These are phyloP conservation scores for Xylaria sp. DNA, from an alignment of 2,329 filamentous ascomycete genomes.

Conservation along the genomic window DNA sequence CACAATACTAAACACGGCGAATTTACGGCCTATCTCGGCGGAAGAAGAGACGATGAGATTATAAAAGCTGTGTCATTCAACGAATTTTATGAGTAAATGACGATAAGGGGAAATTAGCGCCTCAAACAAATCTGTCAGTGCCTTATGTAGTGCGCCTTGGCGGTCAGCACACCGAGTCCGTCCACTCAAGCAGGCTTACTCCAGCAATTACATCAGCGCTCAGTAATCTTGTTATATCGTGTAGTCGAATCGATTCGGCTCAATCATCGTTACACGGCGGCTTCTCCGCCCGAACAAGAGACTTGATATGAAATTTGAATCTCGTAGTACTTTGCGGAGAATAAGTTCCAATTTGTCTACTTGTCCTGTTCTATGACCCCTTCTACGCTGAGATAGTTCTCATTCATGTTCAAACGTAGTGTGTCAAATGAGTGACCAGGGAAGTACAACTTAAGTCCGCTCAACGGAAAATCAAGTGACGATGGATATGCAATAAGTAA, in stretches of 20 bases:
- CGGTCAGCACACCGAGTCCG: constrained; percentile 9
- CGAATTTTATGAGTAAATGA: background rate
- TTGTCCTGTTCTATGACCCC: background rate
- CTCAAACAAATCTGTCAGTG: background rate
- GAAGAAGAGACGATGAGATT: background rate
- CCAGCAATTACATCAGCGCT: background rate
- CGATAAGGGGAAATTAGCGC: background rate
- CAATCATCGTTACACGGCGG: background rate
- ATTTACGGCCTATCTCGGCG: background rate
- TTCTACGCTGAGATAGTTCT: background rate
- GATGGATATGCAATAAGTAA: background rate
- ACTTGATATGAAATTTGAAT: background rate
- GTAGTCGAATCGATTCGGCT: background rate
- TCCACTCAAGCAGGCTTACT: constrained; percentile 13
- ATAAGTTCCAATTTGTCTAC: background rate
- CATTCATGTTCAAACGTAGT: background rate
- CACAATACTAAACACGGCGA: background rate
- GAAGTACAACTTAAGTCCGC: background rate
- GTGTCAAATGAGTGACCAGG: background rate
- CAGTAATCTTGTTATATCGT: background rate
- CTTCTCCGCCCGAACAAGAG: background rate
- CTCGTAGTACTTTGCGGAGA: too few relatives aligned
- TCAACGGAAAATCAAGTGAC: background rate
- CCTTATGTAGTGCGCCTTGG: background rate
- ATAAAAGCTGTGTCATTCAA: background rate